Evolutionary conservation across 441 rosid species (phyloP).

Genomic region (Brassica balearica): DNA sequence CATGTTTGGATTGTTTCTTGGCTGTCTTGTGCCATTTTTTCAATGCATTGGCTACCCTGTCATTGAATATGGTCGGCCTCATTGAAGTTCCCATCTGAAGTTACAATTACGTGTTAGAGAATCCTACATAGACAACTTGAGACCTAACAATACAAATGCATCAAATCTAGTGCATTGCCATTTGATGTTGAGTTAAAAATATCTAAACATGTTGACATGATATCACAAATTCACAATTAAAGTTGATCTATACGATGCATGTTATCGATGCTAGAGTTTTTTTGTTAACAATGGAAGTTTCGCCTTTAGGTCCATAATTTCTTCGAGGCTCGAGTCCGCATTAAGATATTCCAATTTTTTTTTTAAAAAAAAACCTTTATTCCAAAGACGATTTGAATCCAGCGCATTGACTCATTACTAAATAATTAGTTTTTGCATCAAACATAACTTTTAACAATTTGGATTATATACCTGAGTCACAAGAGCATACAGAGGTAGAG

Average conservation of each 20-base stretch:
- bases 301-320: too few relatives aligned
- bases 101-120: slow-evolving; percentile 25
- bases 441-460: background rate
- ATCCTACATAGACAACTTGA: background rate
- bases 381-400: too few relatives aligned
- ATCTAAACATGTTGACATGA: background rate
- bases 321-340: too few relatives aligned
- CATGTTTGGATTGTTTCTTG: slow-evolving; percentile 69
- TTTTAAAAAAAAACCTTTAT: too few relatives aligned
- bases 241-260: background rate
- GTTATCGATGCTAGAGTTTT: too few relatives aligned
- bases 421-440: background rate
- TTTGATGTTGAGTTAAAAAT: background rate
- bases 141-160: background rate
- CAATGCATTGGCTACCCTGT: slow-evolving; percentile 78
- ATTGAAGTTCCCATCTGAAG: slow-evolving; percentile 89
- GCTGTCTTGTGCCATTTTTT: slow-evolving; percentile 87
- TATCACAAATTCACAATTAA: background rate
- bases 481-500: slow-evolving; percentile 90
- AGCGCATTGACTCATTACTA: background rate
- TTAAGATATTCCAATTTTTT: too few relatives aligned
- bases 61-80: slow-evolving; percentile 93
- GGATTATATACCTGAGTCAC: slow-evolving; percentile 76
- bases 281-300: too few relatives aligned
- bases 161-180: background rate